A percentile compares a stretch with the other conserved stretches of the same genome.
These are phyloP conservation scores for Schizochytrium sp. DNA, from an alignment of 108 stramenopile genomes.

Conservation along the genomic window DNA sequence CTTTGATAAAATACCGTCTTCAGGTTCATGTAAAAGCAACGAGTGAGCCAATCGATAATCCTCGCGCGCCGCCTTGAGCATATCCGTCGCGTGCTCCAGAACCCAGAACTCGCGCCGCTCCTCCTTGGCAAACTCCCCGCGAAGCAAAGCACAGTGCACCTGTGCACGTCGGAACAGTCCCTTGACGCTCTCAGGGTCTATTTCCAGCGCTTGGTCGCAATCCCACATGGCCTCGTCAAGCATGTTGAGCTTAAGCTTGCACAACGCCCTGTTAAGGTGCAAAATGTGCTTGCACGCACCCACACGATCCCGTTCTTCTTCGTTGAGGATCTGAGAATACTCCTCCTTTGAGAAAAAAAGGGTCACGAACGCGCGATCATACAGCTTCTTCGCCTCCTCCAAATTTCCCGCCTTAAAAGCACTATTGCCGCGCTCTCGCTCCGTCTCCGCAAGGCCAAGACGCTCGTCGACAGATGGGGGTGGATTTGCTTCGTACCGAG, in stretches of 20 bases:
- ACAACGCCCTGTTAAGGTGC: neutral
- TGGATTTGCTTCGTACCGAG: neutral
- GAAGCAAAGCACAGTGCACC: neutral
- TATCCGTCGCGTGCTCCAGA: neutral
- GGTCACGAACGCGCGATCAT: neutral
- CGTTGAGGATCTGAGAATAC: neutral
- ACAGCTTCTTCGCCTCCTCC: neutral
- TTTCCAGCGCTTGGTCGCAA: neutral
- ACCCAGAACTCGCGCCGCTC: conserved; percentile 19
- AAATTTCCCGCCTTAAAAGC: neutral
- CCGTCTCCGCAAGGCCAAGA: neutral
- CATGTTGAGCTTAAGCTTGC: neutral
- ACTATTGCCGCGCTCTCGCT: neutral
- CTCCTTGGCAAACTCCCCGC: neutral
- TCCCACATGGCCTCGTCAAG: neutral
- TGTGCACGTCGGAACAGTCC: neutral
- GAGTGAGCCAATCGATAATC: neutral
- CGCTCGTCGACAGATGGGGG: neutral
- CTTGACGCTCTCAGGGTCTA: neutral
- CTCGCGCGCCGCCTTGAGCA: neutral
- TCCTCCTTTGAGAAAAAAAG: neutral
- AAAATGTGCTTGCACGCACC: neutral
- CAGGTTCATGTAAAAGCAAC: neutral
- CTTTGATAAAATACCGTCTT: neutral
- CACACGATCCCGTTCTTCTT: neutral